Conservation (phyloP, 495 filamentous ascomycete species). For the Zalerion maritima region DNA sequence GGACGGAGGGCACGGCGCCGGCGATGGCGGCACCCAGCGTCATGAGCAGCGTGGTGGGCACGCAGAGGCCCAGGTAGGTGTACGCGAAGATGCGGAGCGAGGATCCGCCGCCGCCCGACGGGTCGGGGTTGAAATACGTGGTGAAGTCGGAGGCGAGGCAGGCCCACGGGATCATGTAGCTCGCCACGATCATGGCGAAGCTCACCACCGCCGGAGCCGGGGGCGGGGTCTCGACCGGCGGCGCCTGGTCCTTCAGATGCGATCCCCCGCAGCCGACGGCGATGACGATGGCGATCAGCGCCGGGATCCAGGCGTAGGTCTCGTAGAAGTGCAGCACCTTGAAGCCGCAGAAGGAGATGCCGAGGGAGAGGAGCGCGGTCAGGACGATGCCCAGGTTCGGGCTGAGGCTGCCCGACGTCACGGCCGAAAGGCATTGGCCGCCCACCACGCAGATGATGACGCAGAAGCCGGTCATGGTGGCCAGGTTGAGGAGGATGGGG, state of each 20-base stretch:
- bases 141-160: slow-evolving; percentile 33
- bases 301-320: slow-evolving; percentile 45
- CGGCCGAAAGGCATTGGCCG: slow-evolving; percentile 35
- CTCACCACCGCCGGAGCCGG: slow-evolving; percentile 17
- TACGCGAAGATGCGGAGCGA: slow-evolving; percentile 24
- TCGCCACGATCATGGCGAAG: slow-evolving; percentile 29
- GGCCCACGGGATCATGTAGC: slow-evolving; percentile 32
- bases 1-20: slow-evolving; percentile 24
- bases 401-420: slow-evolving; percentile 32
- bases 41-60: slow-evolving; percentile 37
- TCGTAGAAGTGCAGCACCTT: slow-evolving; percentile 43
- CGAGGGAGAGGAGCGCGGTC: slow-evolving; percentile 33
- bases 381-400: slow-evolving; percentile 36
- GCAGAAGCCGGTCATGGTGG: slow-evolving; percentile 33
- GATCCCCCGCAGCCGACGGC: slow-evolving; percentile 24
- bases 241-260: slow-evolving; percentile 16
- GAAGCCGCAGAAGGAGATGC: slow-evolving; percentile 46
- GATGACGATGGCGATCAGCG: slow-evolving; percentile 35
- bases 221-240: slow-evolving; percentile 12
- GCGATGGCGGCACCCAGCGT: slow-evolving; percentile 39
- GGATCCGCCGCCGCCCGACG: slow-evolving; percentile 17
- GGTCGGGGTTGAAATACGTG: slow-evolving; percentile 30
- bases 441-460: slow-evolving; percentile 31
- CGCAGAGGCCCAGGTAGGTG: slow-evolving; percentile 28
- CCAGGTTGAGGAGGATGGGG: slow-evolving; percentile 34